Evolutionary conservation across 768 basidiomycete genomes (phyloP).

Genomic region (Rhizopogon rudus): DNA sequence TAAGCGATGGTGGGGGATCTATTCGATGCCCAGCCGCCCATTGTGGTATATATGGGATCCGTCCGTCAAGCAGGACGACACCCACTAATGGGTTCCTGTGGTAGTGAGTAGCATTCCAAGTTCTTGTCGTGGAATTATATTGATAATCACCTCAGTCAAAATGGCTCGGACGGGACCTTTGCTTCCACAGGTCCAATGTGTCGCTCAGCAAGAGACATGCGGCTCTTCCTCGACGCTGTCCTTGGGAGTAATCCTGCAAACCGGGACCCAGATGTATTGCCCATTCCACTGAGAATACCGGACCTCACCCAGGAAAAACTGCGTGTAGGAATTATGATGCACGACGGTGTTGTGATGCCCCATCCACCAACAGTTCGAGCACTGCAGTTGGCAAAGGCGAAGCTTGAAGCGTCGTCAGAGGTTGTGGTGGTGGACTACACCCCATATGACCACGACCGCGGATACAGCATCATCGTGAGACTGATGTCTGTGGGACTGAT

Average conservation of each 20-base stretch:
- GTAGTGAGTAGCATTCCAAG: conserved; percentile 14
- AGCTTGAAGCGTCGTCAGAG: conserved; percentile 26
- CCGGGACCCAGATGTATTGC: conserved; percentile 30
- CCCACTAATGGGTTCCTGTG: conserved; percentile 9
- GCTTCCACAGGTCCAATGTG: conserved; percentile 21
- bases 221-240: conserved; percentile 13
- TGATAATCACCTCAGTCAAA: conserved; percentile 16
- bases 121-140: background rate
- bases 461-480: conserved; percentile 29
- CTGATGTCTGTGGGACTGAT: background rate
- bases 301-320: conserved; percentile 25
- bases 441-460: conserved; percentile 30
- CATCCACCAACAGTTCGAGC: conserved; percentile 39
- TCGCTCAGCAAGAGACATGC: conserved; percentile 20
- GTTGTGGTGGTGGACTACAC: conserved; percentile 33
- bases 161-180: conserved; percentile 19
- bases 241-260: conserved; percentile 36
- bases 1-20: conserved; percentile 28
- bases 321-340: conserved; percentile 14
- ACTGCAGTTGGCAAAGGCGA: conserved; percentile 31
- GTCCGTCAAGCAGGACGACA: conserved; percentile 31
- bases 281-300: conserved; percentile 21
- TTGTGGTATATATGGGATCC: conserved; percentile 35
- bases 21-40: conserved; percentile 33
- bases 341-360: conserved; percentile 23